Evolutionary conservation across 163 green algal species (phyloP).

Genomic region (Chlorella variabilis): DNA sequence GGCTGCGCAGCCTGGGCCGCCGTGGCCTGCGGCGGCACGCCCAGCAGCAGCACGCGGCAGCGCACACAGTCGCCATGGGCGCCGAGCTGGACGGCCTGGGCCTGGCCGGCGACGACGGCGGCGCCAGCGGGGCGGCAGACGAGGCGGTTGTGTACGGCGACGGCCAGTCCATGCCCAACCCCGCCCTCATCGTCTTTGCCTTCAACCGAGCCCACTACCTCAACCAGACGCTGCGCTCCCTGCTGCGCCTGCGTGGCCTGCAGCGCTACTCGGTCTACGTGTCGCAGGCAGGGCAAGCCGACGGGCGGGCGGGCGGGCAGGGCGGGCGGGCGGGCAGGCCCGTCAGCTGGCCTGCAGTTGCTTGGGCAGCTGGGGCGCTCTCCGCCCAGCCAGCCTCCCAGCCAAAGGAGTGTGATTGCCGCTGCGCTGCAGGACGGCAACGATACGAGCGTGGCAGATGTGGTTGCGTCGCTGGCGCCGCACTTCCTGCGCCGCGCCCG

Average conservation of each 20-base stretch:
- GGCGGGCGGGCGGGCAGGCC: not conserved
- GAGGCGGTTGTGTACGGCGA: not conserved
- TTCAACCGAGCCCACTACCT: slow-evolving; percentile 57
- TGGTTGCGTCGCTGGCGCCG: slow-evolving; percentile 7
- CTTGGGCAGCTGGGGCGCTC: no score
- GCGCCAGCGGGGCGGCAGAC: no score
- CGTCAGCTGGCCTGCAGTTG: not conserved
- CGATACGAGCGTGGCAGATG: slow-evolving; percentile 12
- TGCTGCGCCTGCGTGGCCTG: slow-evolving; percentile 43
- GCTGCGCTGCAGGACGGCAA: slow-evolving; percentile 43
- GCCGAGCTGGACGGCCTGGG: not conserved
- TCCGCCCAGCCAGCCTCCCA: not conserved
- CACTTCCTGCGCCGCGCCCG: not conserved
- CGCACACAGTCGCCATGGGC: not conserved
- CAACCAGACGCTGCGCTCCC: slow-evolving; percentile 51
- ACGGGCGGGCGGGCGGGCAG: not conserved
- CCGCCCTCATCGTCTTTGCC: slow-evolving; percentile 53
- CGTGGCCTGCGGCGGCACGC: not conserved
- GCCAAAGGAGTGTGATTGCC: no score
- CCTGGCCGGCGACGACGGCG: not conserved
- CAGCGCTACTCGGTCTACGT: slow-evolving; percentile 49
- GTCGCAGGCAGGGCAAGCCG: slow-evolving; percentile 27
- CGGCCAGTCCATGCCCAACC: slow-evolving; percentile 22
- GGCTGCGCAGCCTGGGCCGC: slow-evolving; percentile 7
- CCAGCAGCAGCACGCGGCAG: not conserved